phyloP scores from a whole-genome alignment of 139 green algal genomes.

The Volvox reticuliferus region DNA sequence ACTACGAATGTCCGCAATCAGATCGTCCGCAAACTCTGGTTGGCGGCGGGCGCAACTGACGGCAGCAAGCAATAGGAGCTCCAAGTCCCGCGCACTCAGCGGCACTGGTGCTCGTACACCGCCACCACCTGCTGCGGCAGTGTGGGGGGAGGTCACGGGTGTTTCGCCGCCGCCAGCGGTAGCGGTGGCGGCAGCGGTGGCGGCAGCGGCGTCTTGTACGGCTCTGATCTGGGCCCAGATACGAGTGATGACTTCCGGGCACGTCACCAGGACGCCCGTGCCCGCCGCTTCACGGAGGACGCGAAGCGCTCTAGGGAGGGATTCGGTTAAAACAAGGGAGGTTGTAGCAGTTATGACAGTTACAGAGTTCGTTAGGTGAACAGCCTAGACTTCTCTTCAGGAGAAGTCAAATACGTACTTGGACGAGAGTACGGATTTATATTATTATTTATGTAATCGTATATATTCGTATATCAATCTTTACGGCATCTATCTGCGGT shows the following conservation, averaged over 20 bases:
- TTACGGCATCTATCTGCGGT: too few species aligned
- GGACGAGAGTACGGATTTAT: too few species aligned
- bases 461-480: too few species aligned
- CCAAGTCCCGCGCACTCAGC: background rate
- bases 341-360: too few species aligned
- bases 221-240: slow-evolving; percentile 1
- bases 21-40: background rate
- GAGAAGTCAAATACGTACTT: too few species aligned
- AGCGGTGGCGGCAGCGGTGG: background rate
- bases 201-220: background rate
- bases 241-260: background rate
- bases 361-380: too few species aligned
- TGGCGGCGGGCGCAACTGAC: background rate
- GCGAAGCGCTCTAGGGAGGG: background rate
- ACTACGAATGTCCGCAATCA: background rate
- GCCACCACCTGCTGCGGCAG: background rate
- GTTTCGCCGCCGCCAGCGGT: background rate
- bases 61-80: background rate
- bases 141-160: background rate
- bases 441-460: too few species aligned
- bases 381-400: too few species aligned
- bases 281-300: background rate
- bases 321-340: background rate
- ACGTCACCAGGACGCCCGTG: slow-evolving; percentile 3
- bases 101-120: background rate